Evolutionary conservation across 2,329 filamentous ascomycete genomes (phyloP).

Genomic region (Penicillium sp.): DNA sequence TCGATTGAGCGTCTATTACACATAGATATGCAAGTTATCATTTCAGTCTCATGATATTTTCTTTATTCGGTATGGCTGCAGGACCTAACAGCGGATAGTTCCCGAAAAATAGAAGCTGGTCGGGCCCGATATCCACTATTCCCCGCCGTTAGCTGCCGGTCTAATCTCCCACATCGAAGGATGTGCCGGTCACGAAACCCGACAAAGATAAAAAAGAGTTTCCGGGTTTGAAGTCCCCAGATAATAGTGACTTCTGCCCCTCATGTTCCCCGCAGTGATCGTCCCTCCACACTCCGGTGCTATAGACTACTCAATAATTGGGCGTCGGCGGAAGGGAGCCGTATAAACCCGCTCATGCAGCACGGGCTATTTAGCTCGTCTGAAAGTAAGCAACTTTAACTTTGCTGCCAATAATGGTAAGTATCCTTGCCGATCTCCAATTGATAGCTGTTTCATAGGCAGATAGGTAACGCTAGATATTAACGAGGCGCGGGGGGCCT

Average conservation of each 20-base stretch:
- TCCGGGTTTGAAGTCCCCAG: background rate
- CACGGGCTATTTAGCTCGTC: no score
- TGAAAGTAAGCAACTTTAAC: no score
- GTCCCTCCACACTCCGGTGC: background rate
- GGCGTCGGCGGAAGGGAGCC: background rate
- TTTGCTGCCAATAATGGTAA: background rate
- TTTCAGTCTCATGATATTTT: no score
- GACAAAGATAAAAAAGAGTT: background rate
- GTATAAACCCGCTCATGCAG: background rate
- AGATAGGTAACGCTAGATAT: background rate
- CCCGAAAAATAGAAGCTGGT: no score
- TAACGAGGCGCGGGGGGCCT: background rate
- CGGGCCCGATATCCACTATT: no score
- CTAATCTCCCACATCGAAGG: background rate
- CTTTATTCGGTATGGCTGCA: no score
- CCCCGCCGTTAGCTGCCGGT: background rate
- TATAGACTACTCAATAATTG: background rate
- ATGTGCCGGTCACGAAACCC: background rate
- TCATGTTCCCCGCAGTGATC: background rate
- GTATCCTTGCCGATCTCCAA: background rate
- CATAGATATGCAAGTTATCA: no score
- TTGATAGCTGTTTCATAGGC: background rate
- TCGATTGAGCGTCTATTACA: no score
- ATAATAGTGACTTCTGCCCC: background rate
- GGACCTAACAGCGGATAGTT: no score